Evolutionary conservation across 192 early-diverging fungal genomes (phyloP).

Genomic region (Gigaspora rosea): DNA sequence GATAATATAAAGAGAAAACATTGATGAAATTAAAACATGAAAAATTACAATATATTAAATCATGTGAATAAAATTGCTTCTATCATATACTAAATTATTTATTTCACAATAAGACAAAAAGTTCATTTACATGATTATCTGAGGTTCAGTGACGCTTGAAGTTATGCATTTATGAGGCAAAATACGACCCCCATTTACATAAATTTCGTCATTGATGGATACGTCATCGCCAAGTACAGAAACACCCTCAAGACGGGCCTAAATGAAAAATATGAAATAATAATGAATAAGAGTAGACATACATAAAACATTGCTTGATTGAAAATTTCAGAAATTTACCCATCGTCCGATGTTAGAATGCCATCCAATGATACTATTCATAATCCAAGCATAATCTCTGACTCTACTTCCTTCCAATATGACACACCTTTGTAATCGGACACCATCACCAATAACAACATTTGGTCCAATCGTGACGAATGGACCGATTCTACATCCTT

Average conservation of each 20-base stretch:
- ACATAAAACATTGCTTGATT: background rate
- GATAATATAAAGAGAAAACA: too few relatives aligned
- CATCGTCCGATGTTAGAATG: conserved; percentile 92
- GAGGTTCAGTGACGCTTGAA: conserved; percentile 85
- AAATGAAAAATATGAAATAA: conserved; percentile 8
- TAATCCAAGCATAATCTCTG: conserved; percentile 91
- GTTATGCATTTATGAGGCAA: conserved; percentile 96
- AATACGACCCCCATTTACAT: conserved; percentile 92
- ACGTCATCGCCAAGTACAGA: conserved; percentile 98
- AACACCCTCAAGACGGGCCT: conserved; percentile 87
- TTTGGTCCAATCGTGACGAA: conserved; percentile 96
- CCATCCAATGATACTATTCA: conserved; percentile 94
- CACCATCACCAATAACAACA: conserved; percentile 90
- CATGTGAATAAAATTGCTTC: too few relatives aligned
- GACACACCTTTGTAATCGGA: conserved; percentile 86
- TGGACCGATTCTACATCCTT: conserved; percentile 96
- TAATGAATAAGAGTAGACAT: conserved; percentile 7
- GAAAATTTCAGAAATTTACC: conserved; percentile 43
- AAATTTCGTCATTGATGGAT: conserved; percentile 89
- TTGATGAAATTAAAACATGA: too few relatives aligned
- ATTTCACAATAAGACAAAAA: too few relatives aligned
- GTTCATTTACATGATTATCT: conserved; percentile 85
- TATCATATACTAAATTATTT: too few relatives aligned
- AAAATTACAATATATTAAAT: too few relatives aligned
- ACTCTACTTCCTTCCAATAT: conserved; percentile 82